phyloP scores from a whole-genome alignment of 768 basidiomycete genomes.

The Lactarius sp. region DNA sequence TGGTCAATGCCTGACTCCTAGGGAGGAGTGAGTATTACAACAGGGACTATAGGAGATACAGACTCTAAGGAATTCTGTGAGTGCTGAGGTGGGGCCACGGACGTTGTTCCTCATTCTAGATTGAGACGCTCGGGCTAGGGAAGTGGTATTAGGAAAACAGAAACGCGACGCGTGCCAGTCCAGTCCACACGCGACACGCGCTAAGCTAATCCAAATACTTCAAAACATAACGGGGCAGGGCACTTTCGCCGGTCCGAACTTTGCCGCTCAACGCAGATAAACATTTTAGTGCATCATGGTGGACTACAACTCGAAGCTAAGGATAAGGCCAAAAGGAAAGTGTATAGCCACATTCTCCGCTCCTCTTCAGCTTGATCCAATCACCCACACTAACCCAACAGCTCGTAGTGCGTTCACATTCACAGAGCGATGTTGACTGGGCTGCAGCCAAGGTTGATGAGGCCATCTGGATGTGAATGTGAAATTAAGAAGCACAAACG shows the following conservation, averaged over 20 bases:
- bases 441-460: neutral
- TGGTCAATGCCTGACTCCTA: conserved; percentile 53
- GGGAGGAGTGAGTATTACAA: neutral
- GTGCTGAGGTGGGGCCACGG: conserved; percentile 75
- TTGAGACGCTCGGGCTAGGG: neutral
- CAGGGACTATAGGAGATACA: conserved; percentile 14
- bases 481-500: neutral
- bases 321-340: too few species aligned
- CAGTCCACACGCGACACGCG: neutral
- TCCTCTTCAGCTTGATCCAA: neutral
- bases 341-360: too few species aligned
- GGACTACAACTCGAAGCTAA: neutral
- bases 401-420: neutral
- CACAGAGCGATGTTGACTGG: neutral
- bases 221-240: neutral
- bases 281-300: neutral
- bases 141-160: neutral
- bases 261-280: too few species aligned
- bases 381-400: neutral
- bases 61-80: conserved; percentile 78
- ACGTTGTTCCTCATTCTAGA: conserved; percentile 46
- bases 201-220: conserved; percentile 1
- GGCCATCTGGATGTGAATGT: neutral
- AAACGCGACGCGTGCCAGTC: neutral
- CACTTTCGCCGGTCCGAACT: too few species aligned